These are phyloP conservation scores for Lasiodiplodia sp. DNA, from an alignment of 2,329 filamentous ascomycete species.

Conservation along the genomic window DNA sequence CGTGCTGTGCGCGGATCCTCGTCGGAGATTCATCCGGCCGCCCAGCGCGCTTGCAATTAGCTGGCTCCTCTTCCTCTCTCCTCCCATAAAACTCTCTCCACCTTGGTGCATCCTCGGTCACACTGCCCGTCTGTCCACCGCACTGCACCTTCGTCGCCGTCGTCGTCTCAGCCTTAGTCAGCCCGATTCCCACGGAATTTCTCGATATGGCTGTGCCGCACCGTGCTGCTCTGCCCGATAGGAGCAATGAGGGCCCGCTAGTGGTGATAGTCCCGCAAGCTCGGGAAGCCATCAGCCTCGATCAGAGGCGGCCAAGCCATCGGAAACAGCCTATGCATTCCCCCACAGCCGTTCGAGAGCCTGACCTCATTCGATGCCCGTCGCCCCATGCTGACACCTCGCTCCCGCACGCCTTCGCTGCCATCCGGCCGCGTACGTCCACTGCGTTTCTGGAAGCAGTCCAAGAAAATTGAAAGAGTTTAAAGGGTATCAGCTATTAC, in stretches of 20 bases:
- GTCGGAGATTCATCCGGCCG: slow-evolving; percentile 15
- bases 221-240: neutral
- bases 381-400: neutral
- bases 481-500: slow-evolving; percentile 21
- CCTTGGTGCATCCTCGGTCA: neutral
- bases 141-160: neutral
- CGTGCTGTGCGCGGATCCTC: slow-evolving; percentile 17
- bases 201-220: neutral
- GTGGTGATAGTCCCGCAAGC: slow-evolving; percentile 7
- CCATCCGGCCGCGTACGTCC: neutral
- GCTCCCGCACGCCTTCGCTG: slow-evolving; percentile 1
- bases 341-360: neutral
- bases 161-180: neutral
- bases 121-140: neutral
- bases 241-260: neutral
- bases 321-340: slow-evolving; percentile 2
- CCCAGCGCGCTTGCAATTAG: slow-evolving; percentile 1
- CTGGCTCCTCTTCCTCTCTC: neutral
- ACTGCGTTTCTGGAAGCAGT: neutral
- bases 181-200: neutral
- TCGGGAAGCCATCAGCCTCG: slow-evolving; percentile 16
- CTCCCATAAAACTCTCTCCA: neutral
- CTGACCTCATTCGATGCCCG: slow-evolving; percentile 6
- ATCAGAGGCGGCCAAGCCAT: slow-evolving; percentile 1
- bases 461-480: neutral